These are phyloP conservation scores for Hsuehochloa calcarea DNA, from an alignment of 176 grass and related monocot species.

Conservation along the genomic window DNA sequence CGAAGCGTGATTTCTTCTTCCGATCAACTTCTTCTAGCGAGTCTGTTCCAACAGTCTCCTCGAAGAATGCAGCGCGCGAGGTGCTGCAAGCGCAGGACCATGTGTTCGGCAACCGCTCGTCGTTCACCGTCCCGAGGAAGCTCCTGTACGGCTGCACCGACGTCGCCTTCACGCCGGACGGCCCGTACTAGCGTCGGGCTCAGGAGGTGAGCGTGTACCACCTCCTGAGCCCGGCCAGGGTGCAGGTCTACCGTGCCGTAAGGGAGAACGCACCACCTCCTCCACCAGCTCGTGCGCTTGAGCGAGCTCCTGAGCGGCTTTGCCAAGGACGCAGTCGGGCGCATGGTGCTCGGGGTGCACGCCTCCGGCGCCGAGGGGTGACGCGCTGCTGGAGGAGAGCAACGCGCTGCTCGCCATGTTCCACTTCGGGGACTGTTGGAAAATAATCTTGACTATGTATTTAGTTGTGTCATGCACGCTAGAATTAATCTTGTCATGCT, in stretches of 20 bases:
- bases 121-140: background rate
- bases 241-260: background rate
- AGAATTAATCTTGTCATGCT: too few relatives aligned
- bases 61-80: background rate
- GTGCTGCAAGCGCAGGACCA: conserved; percentile 20
- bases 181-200: background rate
- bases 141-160: conserved; percentile 21
- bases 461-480: too few relatives aligned
- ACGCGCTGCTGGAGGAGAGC: background rate
- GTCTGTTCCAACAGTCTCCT: too few relatives aligned
- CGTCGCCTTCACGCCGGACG: conserved; percentile 14
- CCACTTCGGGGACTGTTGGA: background rate
- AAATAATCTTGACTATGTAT: too few relatives aligned
- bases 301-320: background rate
- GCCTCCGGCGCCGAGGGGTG: background rate
- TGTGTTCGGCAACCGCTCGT: background rate
- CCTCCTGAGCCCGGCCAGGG: background rate
- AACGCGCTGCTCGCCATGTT: background rate
- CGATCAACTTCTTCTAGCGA: too few relatives aligned
- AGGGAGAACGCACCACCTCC: background rate
- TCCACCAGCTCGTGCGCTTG: background rate
- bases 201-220: background rate
- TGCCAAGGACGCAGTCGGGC: background rate
- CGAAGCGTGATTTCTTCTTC: too few relatives aligned
- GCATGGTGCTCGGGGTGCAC: background rate